These are phyloP conservation scores for Blastobotrys parvus DNA, from an alignment of 805 yeast species.

Conservation along the genomic window DNA sequence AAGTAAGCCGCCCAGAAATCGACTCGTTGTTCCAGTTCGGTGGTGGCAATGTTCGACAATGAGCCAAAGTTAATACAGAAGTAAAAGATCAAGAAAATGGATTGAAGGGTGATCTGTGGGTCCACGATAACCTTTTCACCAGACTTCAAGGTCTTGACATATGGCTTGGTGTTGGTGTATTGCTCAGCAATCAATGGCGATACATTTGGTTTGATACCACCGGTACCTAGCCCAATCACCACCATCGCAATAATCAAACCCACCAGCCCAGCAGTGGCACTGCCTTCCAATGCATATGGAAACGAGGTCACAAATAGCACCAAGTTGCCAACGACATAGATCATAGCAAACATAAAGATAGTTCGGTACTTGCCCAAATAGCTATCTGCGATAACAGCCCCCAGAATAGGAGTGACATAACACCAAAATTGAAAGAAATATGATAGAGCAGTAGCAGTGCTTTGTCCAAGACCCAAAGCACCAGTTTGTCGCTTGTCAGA, in stretches of 20 bases:
- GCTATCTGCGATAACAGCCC: constrained; percentile 70
- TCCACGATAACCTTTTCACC: constrained; percentile 67
- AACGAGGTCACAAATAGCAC: constrained; percentile 62
- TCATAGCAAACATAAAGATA: constrained; percentile 48
- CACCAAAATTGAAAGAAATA: constrained; percentile 78
- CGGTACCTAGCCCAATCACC: constrained; percentile 67
- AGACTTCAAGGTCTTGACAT: constrained; percentile 44
- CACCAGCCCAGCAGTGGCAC: constrained; percentile 47
- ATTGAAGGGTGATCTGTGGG: constrained; percentile 62
- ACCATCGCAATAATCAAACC: constrained; percentile 52
- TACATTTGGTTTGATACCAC: constrained; percentile 72
- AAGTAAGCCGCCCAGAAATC: constrained; percentile 63
- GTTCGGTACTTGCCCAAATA: constrained; percentile 66
- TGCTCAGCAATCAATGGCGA: constrained; percentile 72
- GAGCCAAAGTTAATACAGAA: constrained; percentile 71
- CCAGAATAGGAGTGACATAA: constrained; percentile 69
- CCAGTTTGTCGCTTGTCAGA: constrained; percentile 33
- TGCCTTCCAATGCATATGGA: constrained; percentile 44
- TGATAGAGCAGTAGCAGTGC: constrained; percentile 62
- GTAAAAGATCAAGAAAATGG: constrained; percentile 68
- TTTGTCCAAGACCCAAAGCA: constrained; percentile 50
- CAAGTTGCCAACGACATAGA: constrained; percentile 56
- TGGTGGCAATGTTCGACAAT: constrained; percentile 66
- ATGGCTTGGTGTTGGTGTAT: constrained; percentile 52
- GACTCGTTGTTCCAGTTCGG: constrained; percentile 55